Percentiles rank a stretch among this genome's conserved stretches.
Conservation (phyloP, 352 stramenopile species). For the Phytopythium oedochilum region DNA sequence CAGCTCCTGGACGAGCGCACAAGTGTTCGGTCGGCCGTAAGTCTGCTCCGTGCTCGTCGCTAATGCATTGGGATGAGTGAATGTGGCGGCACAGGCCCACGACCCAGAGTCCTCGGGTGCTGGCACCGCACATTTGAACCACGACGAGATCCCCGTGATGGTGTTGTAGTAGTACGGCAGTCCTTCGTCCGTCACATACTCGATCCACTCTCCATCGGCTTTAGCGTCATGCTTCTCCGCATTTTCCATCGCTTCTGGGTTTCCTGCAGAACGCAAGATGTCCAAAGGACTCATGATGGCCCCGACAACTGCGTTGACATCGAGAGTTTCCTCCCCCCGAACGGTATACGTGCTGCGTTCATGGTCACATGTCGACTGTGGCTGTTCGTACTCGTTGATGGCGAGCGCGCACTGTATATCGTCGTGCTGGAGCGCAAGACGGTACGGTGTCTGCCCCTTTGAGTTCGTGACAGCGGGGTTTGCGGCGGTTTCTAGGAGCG, state of each 20-base stretch:
- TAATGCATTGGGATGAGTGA: not conserved
- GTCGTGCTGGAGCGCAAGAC: conserved; percentile 48
- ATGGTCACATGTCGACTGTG: not conserved
- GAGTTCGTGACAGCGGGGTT: conserved; percentile 40
- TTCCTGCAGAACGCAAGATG: not conserved
- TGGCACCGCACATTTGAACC: conserved; percentile 24
- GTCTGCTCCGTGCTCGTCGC: not conserved
- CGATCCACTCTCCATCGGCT: conserved; percentile 25
- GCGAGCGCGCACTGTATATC: conserved; percentile 47
- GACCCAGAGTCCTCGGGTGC: not conserved
- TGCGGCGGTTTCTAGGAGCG: conserved; percentile 52
- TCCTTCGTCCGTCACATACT: conserved; percentile 45
- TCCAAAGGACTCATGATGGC: not conserved
- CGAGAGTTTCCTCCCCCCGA: not conserved
- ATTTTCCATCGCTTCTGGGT: too few species aligned
- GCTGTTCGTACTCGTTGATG: conserved; percentile 51
- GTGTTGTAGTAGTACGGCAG: conserved; percentile 69
- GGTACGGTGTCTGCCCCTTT: conserved; percentile 40
- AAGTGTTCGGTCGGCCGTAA: not conserved
- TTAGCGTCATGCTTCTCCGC: not conserved
- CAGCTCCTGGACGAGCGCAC: conserved; percentile 27
- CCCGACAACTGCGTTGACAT: not conserved
- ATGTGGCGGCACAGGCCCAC: too few species aligned
- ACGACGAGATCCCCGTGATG: conserved; percentile 44
- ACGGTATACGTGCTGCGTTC: not conserved